Conservation (phyloP, 148 eudicot genomes). For the Salicornia ramosissima region DNA sequence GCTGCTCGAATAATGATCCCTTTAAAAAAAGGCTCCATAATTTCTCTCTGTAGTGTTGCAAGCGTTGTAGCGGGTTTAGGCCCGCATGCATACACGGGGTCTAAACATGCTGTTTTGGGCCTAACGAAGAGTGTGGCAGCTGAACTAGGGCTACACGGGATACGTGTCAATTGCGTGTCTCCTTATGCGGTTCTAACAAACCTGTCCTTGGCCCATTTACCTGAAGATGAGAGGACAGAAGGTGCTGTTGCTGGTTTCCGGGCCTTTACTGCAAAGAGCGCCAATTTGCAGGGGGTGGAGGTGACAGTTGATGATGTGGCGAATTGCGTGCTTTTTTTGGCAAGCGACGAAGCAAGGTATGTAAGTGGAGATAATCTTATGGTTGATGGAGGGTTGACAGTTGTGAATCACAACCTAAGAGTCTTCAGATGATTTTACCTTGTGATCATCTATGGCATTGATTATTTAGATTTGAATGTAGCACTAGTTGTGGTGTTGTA, state of each 20-base stretch:
- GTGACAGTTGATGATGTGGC: conserved; percentile 73
- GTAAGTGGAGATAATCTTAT: conserved; percentile 80
- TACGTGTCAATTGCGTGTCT: conserved; percentile 85
- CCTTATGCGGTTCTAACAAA: conserved; percentile 78
- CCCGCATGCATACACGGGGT: conserved; percentile 81
- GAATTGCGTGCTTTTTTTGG: conserved; percentile 75
- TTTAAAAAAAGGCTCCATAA: conserved; percentile 56
- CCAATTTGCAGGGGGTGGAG: conserved; percentile 85
- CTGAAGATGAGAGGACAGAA: conserved; percentile 70
- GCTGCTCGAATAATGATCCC: conserved; percentile 95
- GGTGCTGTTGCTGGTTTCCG: conserved; percentile 55
- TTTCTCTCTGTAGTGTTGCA: conserved; percentile 66
- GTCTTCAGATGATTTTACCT: conserved; percentile 49
- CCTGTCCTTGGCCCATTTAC: conserved; percentile 61
- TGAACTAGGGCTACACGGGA: conserved; percentile 75
- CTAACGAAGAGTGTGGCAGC: conserved; percentile 87
- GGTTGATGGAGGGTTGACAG: conserved; percentile 87
- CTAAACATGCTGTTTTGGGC: conserved; percentile 88
- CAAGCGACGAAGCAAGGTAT: conserved; percentile 86
- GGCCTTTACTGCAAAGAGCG: conserved; percentile 44
- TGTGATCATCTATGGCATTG: background rate
- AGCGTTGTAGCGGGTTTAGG: conserved; percentile 59
- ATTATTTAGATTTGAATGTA: background rate
- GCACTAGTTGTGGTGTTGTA: background rate
- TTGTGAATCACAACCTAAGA: conserved; percentile 50